A percentile compares a stretch with the other conserved stretches of the same genome.
phyloP scores from a whole-genome alignment of 2,329 filamentous ascomycete genomes.

The Stagonosporopsis vannaccii region DNA sequence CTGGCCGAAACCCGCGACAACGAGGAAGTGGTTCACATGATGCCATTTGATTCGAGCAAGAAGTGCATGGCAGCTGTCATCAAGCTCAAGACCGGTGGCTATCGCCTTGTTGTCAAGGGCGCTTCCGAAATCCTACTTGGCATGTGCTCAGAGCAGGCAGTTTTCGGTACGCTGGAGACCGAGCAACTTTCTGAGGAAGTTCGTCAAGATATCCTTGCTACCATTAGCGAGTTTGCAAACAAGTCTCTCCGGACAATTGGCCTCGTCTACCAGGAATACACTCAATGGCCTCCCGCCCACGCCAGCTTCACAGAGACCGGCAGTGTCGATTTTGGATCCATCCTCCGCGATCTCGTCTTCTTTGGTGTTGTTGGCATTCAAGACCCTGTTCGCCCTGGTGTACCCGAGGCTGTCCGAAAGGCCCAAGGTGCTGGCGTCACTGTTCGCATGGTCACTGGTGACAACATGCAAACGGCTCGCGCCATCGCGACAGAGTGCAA shows the following conservation, averaged over 20 bases:
- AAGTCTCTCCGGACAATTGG: constrained; percentile 54
- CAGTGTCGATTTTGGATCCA: constrained; percentile 29
- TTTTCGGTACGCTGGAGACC: constrained; percentile 27
- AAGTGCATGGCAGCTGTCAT: constrained; percentile 66
- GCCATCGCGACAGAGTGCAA: constrained; percentile 96
- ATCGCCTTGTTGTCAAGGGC: constrained; percentile 63
- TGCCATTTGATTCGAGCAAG: constrained; percentile 63
- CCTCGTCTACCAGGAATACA: constrained; percentile 51
- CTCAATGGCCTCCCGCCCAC: constrained; percentile 44
- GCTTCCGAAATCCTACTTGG: constrained; percentile 64
- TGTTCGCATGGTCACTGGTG: constrained; percentile 95
- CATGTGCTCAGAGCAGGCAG: constrained; percentile 46
- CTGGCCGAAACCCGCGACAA: constrained; percentile 57
- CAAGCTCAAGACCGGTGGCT: constrained; percentile 55
- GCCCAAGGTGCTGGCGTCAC: constrained; percentile 92
- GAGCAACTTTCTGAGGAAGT: constrained; percentile 24
- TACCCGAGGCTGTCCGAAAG: constrained; percentile 80
- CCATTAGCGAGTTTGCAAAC: constrained; percentile 50
- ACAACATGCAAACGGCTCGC: constrained; percentile 95
- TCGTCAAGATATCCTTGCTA: constrained; percentile 31
- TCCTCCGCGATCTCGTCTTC: constrained; percentile 68
- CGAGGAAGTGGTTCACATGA: constrained; percentile 58
- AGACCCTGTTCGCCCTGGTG: constrained; percentile 92
- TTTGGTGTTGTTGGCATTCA: constrained; percentile 93
- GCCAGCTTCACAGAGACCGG: constrained; percentile 29